Evolutionary conservation across 2,329 filamentous ascomycete species (phyloP), one percentile per base, ranked within the genome.

Genomic region (Aureobasidium sp.): DNA sequence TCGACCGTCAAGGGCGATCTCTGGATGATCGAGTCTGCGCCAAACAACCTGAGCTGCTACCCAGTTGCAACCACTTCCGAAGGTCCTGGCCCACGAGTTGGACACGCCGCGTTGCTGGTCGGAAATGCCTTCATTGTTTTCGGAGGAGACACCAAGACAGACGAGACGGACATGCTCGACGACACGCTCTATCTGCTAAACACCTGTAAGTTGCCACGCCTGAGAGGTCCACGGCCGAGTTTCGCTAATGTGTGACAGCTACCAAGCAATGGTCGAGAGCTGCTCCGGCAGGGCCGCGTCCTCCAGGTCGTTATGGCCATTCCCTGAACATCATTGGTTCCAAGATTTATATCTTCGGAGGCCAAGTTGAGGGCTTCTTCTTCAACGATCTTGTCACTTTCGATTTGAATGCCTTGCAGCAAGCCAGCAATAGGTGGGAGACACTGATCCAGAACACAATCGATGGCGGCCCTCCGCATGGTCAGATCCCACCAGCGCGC

Each of bases 71-170:
- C 93, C 0, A 93, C 90, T 0, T 87, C 90, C 17, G 93, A 98
- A 70, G 93, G 93, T 0, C 94, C 93, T 1, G 90, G 93, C 3
- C 93, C 94, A 1, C 82, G 93, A 73, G 93, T 98, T 49, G 93
- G 93, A 3, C 93, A 98, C 72, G 80, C 91, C 17, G 94, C 90
- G 74, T 75, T 98, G 63, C 78, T 98, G 14, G 93, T 98, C 51
- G 94, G 94, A 55, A 98, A 98, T 70, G 93, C 93, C 0, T 98
- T 97, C 68, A 98, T 98, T 61, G 93, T 98, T 11, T 98, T 97
- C 66, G 94, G 93, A 45, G 93, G 93, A 66, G 94, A 98, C 69
- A 98, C 93, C 48, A 98, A 98, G 71, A 86, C 95, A 66, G 90
- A 96, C 53, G 93, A 97, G 64, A 81, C 83, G 27, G 93, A 98